Conservation (phyloP, 2,329 filamentous ascomycete genomes). For the Hymenoscyphus occultus region DNA sequence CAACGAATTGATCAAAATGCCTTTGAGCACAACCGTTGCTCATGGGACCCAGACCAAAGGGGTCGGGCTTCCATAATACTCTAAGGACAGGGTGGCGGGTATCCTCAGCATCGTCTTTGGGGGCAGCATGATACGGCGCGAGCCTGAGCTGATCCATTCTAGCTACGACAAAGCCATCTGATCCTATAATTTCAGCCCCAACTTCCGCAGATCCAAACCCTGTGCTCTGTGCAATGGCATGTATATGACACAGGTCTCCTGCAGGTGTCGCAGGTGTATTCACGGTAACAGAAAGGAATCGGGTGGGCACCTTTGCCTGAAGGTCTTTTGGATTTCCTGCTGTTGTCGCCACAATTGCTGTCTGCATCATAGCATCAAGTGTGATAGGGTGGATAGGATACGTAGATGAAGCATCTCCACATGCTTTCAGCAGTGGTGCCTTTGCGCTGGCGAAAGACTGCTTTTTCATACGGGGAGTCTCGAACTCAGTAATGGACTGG, state of each 20-base stretch:
- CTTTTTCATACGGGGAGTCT: neutral
- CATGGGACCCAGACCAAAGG: neutral
- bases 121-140: neutral
- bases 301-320: slow-evolving; percentile 16
- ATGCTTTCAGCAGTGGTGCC: neutral
- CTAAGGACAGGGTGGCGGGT: neutral
- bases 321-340: slow-evolving; percentile 13
- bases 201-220: neutral
- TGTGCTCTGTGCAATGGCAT: neutral
- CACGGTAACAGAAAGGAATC: neutral
- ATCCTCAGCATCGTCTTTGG: neutral
- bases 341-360: slow-evolving; percentile 34
- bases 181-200: neutral
- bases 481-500: slow-evolving; percentile 7
- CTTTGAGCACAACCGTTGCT: neutral
- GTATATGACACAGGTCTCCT: neutral
- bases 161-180: neutral
- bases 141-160: neutral
- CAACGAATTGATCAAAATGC: neutral
- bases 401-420: neutral
- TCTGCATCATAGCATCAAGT: slow-evolving; percentile 55
- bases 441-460: neutral
- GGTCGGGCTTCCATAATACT: neutral
- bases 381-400: slow-evolving; percentile 38
- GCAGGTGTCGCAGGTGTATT: neutral